Conservation (phyloP, 192 early-diverging fungal species). For the Umbelopsis sp. region DNA sequence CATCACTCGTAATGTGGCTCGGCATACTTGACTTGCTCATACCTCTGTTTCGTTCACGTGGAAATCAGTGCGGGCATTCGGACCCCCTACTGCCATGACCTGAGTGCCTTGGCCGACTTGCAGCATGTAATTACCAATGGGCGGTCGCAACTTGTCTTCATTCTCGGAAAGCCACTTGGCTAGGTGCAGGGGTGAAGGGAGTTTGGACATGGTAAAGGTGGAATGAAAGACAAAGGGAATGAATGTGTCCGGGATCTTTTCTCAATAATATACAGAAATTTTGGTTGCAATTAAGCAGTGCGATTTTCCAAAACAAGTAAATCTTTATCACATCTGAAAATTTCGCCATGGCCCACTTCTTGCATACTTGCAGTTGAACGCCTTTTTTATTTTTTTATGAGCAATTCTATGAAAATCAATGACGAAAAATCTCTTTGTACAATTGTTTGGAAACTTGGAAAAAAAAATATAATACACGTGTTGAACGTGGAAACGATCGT, state of each 20-base stretch:
- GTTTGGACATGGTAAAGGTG: background rate
- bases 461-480: conserved; percentile 20
- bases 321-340: too few relatives aligned
- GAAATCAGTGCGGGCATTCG: conserved; percentile 95
- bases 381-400: too few relatives aligned
- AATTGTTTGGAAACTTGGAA: background rate
- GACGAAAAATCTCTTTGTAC: conserved; percentile 13
- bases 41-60: conserved; percentile 97
- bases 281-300: too few relatives aligned
- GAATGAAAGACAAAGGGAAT: too few relatives aligned
- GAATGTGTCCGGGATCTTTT: too few relatives aligned
- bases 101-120: conserved; percentile 82
- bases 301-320: too few relatives aligned
- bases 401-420: background rate
- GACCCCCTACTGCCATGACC: conserved; percentile 92
- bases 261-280: too few relatives aligned
- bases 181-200: conserved; percentile 49
- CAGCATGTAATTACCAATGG: conserved; percentile 93
- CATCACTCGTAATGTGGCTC: background rate
- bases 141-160: conserved; percentile 83
- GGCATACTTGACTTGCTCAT: background rate
- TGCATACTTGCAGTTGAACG: conserved; percentile 13
- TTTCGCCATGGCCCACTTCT: too few relatives aligned
- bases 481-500: conserved; percentile 9
- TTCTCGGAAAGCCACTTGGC: conserved; percentile 84